phyloP scores from a whole-genome alignment of 495 filamentous ascomycete genomes.

The Immersiella caudata region DNA sequence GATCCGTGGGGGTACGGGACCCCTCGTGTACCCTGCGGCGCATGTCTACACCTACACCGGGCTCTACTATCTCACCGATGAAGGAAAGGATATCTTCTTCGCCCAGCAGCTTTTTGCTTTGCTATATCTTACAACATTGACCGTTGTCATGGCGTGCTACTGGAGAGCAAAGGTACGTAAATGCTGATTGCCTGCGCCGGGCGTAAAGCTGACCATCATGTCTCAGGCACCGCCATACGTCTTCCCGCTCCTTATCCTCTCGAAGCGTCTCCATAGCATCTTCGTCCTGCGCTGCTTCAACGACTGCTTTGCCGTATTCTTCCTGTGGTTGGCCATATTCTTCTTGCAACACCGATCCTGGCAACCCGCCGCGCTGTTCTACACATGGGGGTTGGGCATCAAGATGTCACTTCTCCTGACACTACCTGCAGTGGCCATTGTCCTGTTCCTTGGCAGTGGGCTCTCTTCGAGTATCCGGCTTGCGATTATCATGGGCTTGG shows the following conservation, averaged over 20 bases:
- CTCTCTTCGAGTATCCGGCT: conserved; percentile 64
- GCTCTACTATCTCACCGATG: conserved; percentile 75
- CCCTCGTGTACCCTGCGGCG: conserved; percentile 88
- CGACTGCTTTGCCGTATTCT: conserved; percentile 82
- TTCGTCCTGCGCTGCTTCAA: conserved; percentile 94
- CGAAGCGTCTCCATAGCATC: conserved; percentile 91
- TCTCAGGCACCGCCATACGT: conserved; percentile 80
- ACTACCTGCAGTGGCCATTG: conserved; percentile 74
- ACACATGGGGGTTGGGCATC: conserved; percentile 77
- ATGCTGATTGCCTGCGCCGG: conserved; percentile 11
- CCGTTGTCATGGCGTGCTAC: conserved; percentile 81
- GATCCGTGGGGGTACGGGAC: conserved; percentile 87
- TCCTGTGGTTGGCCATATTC: conserved; percentile 80
- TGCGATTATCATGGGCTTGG: conserved; percentile 67
- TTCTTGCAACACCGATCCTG: conserved; percentile 71
- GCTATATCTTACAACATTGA: conserved; percentile 75
- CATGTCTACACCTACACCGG: conserved; percentile 89
- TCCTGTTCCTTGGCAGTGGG: conserved; percentile 71
- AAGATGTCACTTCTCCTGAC: conserved; percentile 92
- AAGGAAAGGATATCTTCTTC: conserved; percentile 72
- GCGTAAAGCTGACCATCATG: neutral
- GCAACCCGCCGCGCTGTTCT: conserved; percentile 69
- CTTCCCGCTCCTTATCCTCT: conserved; percentile 83
- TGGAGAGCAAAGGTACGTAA: conserved; percentile 63
- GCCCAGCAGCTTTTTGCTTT: conserved; percentile 80